Evolutionary conservation across 164 flowering plant species (phyloP).

Genomic region (Vitis rotundifolia): DNA sequence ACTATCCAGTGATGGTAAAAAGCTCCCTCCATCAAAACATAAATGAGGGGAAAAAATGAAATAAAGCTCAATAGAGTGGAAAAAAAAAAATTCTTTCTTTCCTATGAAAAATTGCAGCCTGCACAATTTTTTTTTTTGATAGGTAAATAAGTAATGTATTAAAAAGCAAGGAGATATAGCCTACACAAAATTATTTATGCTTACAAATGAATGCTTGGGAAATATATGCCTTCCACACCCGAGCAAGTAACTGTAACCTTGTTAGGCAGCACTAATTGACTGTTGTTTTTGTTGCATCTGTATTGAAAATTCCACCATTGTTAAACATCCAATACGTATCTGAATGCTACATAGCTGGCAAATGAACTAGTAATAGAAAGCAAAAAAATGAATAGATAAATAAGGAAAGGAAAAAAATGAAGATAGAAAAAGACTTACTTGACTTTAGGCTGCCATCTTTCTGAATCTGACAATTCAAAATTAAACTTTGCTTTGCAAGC

Average conservation of each 20-base stretch:
- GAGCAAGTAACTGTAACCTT: conserved; percentile 64
- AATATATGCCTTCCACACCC: conserved; percentile 64
- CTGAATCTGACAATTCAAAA: conserved; percentile 77
- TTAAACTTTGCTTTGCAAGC: conserved; percentile 84
- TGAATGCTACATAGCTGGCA: too few species aligned
- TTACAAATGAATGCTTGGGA: conserved; percentile 75
- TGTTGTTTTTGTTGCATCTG: conserved; percentile 36
- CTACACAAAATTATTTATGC: conserved; percentile 11
- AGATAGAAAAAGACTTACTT: conserved; percentile 35
- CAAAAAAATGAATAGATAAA: not conserved
- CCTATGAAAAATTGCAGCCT: too few species aligned
- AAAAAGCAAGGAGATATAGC: not conserved
- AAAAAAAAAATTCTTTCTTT: too few species aligned
- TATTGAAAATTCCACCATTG: conserved; percentile 8
- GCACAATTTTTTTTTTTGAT: too few species aligned
- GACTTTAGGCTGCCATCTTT: conserved; percentile 37
- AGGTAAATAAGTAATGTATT: too few species aligned
- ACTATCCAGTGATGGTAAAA: too few species aligned
- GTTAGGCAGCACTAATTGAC: conserved; percentile 36
- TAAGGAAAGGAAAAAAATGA: not conserved
- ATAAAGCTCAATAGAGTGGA: too few species aligned
- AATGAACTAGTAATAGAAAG: too few species aligned
- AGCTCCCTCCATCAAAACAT: too few species aligned
- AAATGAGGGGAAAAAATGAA: too few species aligned
- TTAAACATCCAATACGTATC: not conserved